Evolutionary conservation across 2,329 filamentous ascomycete species (phyloP).

Genomic region (Colletotrichum sojae): DNA sequence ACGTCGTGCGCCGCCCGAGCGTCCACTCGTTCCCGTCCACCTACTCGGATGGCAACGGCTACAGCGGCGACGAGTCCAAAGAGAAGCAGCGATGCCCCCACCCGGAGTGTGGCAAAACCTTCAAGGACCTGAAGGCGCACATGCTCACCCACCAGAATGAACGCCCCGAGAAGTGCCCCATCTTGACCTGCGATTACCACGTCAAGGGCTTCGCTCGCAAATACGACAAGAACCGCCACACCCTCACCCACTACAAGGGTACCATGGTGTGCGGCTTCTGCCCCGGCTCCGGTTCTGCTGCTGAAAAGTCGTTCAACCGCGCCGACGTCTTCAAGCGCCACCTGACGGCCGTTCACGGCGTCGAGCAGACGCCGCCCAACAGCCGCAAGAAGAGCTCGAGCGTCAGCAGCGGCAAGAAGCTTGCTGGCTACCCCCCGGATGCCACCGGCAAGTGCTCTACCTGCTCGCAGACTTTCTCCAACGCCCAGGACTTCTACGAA

Average conservation of each 20-base stretch:
- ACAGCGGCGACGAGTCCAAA: slow-evolving; percentile 74
- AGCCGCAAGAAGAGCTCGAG: slow-evolving; percentile 78
- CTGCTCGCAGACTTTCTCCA: slow-evolving; percentile 90
- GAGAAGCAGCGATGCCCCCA: slow-evolving; percentile 83
- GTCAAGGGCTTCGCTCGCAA: slow-evolving; percentile 93
- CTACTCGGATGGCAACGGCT: slow-evolving; percentile 68
- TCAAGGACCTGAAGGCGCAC: slow-evolving; percentile 94
- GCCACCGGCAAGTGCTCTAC: slow-evolving; percentile 96
- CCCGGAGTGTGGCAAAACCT: slow-evolving; percentile 85
- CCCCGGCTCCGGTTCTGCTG: slow-evolving; percentile 87
- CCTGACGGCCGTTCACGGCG: slow-evolving; percentile 89
- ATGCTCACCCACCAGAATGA: slow-evolving; percentile 95
- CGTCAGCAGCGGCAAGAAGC: slow-evolving; percentile 70
- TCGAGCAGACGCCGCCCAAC: slow-evolving; percentile 94
- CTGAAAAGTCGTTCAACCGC: slow-evolving; percentile 95
- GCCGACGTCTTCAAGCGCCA: slow-evolving; percentile 97
- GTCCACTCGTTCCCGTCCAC: slow-evolving; percentile 77
- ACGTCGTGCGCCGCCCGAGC: slow-evolving; percentile 74
- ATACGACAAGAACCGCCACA: slow-evolving; percentile 97
- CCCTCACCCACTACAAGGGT: slow-evolving; percentile 95
- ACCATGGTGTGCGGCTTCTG: slow-evolving; percentile 98
- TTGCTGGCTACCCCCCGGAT: slow-evolving; percentile 80
- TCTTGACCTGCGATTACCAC: slow-evolving; percentile 92
- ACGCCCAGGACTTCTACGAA: slow-evolving; percentile 98
- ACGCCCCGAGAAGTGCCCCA: slow-evolving; percentile 94